Base-by-base conservation (phyloP, 2,329 filamentous ascomycete species). In the Curvularia eragrostidis region DNA sequence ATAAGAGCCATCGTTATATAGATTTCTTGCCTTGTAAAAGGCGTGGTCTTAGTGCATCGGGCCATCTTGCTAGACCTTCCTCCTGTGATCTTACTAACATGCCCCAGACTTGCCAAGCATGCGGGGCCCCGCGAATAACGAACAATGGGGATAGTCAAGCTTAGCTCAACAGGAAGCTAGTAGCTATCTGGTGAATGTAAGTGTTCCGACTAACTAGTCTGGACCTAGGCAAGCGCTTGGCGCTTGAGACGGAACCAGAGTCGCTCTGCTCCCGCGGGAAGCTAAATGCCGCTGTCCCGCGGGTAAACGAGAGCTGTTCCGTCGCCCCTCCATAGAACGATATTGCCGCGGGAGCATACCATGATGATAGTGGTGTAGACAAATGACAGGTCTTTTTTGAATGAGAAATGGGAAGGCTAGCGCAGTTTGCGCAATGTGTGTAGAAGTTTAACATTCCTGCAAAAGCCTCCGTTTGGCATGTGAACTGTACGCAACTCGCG, bases 121-220 rank as follows among this genome's bases (percentile, higher is more conserved):
- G 63, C 63, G 63, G 63, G 63, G 63, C 63, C 63, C 63, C 62
- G 56, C 59, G 57, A 49, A 41, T 38, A 48, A 50, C 59, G 57
- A 65, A 60, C 54, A 43, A 61, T 30, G 24, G 48, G 42, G 32
- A 30, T 44, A 46, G 39, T 51, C 32, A 50, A 46, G 19, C 46
- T 9, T 46, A 54, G 56, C 61, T 56, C 52, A 24, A 13, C 6
- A 26, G n/a, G 30, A 36, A 26, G 28, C 32, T 51, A 39, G 39
- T 32, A 43, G 15, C 38, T 30, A 38, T 54, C 34, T 34, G 46
- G 50, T 28, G 36, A 42, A 21, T 36, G 12, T 30, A 48, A 42
- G 44, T 18, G 21, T 52, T 18, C 44, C 26, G 38, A 34, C 34
- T 38, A 28, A 49, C 26, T 23, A 24, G 18, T 44, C 44, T 34